A percentile compares a stretch with the other conserved stretches of the same genome.
Conservation (phyloP, 306 rosid genomes). For the Quercus parvula region DNA sequence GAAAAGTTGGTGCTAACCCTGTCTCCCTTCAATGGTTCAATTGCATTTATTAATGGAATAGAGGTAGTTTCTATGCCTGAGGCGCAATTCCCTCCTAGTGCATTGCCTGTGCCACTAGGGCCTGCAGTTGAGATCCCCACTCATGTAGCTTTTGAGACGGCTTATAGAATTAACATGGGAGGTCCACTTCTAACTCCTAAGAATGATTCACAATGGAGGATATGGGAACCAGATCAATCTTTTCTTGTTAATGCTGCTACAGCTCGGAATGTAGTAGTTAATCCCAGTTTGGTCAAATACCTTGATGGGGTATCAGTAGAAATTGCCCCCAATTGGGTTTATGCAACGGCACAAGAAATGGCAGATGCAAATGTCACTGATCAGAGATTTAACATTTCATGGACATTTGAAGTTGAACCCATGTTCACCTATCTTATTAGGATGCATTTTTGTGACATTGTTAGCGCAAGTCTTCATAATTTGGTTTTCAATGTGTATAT, state of each 20-base stretch:
- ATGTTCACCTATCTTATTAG: slow-evolving; percentile 30
- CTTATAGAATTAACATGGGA: slow-evolving; percentile 36
- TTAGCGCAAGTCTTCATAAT: slow-evolving; percentile 20
- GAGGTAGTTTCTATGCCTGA: slow-evolving; percentile 24
- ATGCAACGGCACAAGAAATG: slow-evolving; percentile 43
- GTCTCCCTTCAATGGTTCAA: slow-evolving; percentile 27
- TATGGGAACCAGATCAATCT: slow-evolving; percentile 29
- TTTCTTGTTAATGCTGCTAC: slow-evolving; percentile 33
- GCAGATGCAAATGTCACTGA: slow-evolving; percentile 33
- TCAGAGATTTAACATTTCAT: slow-evolving; percentile 39
- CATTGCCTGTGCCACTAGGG: slow-evolving; percentile 25
- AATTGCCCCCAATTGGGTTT: slow-evolving; percentile 36
- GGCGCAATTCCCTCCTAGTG: slow-evolving; percentile 18
- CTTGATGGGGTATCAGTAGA: slow-evolving; percentile 24
- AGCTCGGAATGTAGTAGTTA: slow-evolving; percentile 15
- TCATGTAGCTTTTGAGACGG: slow-evolving; percentile 26
- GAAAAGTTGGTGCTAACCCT: slow-evolving; percentile 15
- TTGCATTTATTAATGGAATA: slow-evolving; percentile 37
- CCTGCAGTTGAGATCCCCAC: slow-evolving; percentile 15
- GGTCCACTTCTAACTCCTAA: slow-evolving; percentile 26
- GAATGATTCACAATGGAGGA: slow-evolving; percentile 36
- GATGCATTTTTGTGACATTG: slow-evolving; percentile 36
- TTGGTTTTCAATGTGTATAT: slow-evolving; percentile 40
- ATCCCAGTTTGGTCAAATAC: slow-evolving; percentile 26
- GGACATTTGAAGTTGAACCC: slow-evolving; percentile 30